These are phyloP conservation scores for Halteria grandinella DNA, from an alignment of 73 alveolate species.

Conservation along the genomic window DNA sequence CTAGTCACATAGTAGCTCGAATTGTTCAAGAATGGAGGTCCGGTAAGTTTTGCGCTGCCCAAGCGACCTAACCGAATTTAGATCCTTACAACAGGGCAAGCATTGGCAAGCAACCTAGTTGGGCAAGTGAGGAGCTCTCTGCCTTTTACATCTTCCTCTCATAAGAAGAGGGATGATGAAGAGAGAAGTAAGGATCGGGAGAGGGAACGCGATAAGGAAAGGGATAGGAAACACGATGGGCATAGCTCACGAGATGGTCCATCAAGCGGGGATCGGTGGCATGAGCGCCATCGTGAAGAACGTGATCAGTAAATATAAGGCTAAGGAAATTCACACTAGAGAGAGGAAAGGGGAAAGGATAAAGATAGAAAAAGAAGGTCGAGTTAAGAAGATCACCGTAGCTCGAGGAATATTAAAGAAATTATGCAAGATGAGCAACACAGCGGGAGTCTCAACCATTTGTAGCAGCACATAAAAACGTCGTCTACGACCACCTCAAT, in stretches of 20 bases:
- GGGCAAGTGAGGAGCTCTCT: conserved; percentile 35
- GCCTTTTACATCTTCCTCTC: no score
- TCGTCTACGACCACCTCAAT: conserved; percentile 21
- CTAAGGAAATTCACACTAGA: background rate
- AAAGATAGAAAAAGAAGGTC: background rate
- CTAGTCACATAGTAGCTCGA: conserved; percentile 50
- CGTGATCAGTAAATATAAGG: background rate
- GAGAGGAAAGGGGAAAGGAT: background rate
- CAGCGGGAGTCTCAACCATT: no score
- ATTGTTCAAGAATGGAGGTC: conserved; percentile 73
- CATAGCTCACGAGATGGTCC: background rate
- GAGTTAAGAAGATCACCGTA: conserved; percentile 10
- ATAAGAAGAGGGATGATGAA: no score
- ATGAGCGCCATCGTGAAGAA: background rate
- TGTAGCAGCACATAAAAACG: background rate
- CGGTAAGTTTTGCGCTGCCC: conserved; percentile 45
- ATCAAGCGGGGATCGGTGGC: background rate
- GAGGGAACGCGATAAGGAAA: no score
- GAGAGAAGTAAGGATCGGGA: no score
- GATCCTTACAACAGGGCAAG: conserved; percentile 51
- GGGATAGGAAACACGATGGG: no score
- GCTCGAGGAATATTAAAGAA: background rate
- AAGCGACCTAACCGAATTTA: background rate
- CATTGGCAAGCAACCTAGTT: conserved; percentile 18
- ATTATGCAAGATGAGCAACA: background rate